Evolutionary conservation across 768 basidiomycete species (phyloP), one percentile per base, ranked within the genome.

Genomic region (Lactarius sp.): DNA sequence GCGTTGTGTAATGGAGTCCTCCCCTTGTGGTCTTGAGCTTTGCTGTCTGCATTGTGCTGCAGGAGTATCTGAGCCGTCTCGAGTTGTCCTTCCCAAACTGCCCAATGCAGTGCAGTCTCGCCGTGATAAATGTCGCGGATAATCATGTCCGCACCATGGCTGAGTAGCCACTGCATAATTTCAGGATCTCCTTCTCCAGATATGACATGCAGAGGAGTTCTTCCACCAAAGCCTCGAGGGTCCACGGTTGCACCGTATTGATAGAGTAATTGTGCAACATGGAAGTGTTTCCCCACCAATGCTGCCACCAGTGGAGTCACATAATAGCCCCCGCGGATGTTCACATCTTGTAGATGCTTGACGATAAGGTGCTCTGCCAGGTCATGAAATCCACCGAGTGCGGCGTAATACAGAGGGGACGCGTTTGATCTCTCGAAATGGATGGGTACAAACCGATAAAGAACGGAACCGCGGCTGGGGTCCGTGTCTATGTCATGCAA

Each of bases 11-110:
- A 37, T 36, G 34, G 33, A 36, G 9, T n/a, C 16, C 9, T 4
- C 1, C 33, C 34, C 8, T 36, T 7, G 33, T 2, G 18, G 6
- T 8, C 88, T 6, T 20, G n/a, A 3, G n/a, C n/a, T 9, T n/a
- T 20, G 46, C 3, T 2, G 10, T 57, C 44, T 5, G 56, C 44
- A 10, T 46, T 20, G 33, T 46, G 10, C 33, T 20, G n/a, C 16
- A 47, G 44, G 12, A 57, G 44, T 47, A n/a, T 13, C 44, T 7
- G 44, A 44, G 12, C 31, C 10, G 18, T 9, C 31, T 36, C 56
- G 6, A 34, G 4, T 2, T 20, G 16, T 34, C 10, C 31, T 2
- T n/a, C 2, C 9, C 0, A 0, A 20, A 18, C 33, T 10, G 56
- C 56, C 7, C 9, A n/a, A 47, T 57, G 56, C 33, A 57, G n/a